Conservation (phyloP, 768 basidiomycete species). For the Pleurotus citrinopileatus region DNA sequence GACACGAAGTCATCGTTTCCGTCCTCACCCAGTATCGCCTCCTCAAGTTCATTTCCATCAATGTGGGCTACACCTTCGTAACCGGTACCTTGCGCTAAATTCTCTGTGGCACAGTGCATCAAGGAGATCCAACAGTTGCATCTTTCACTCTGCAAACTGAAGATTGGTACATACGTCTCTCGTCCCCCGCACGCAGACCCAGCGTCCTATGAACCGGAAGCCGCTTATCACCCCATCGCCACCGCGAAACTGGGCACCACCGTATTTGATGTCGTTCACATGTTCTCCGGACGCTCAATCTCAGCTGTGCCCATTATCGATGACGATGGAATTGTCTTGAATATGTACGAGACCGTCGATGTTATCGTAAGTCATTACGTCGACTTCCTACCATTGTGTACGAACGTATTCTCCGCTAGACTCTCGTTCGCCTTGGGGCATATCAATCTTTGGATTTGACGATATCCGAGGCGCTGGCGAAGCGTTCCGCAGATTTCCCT, state of each 20-base stretch:
- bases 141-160: slow-evolving; percentile 76
- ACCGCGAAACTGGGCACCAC: slow-evolving; percentile 89
- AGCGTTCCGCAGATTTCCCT: slow-evolving; percentile 92
- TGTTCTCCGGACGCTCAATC: slow-evolving; percentile 95
- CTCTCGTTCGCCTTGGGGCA: slow-evolving; percentile 88
- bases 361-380: slow-evolving; percentile 73
- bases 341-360: slow-evolving; percentile 98
- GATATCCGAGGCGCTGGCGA: slow-evolving; percentile 87
- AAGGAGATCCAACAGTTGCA: slow-evolving; percentile 82
- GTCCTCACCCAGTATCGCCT: slow-evolving; percentile 97
- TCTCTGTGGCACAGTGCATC: slow-evolving; percentile 56
- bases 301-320: slow-evolving; percentile 97
- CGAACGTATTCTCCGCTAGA: slow-evolving; percentile 45
- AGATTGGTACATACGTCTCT: slow-evolving; percentile 90
- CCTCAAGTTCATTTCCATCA: slow-evolving; percentile 97
- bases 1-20: slow-evolving; percentile 92
- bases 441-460: slow-evolving; percentile 97
- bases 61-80: slow-evolving; percentile 49
- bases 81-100: slow-evolving; percentile 6
- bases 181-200: slow-evolving; percentile 40
- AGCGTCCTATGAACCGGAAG: slow-evolving; percentile 43
- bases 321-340: slow-evolving; percentile 87
- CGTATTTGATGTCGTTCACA: slow-evolving; percentile 97
- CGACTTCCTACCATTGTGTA: slow-evolving; percentile 1
- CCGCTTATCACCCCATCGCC: slow-evolving; percentile 86